A percentile compares a stretch with the other conserved stretches of the same genome.
Conservation (phyloP, 208 protist genomes). For the Acanthamoeba healyi region DNA sequence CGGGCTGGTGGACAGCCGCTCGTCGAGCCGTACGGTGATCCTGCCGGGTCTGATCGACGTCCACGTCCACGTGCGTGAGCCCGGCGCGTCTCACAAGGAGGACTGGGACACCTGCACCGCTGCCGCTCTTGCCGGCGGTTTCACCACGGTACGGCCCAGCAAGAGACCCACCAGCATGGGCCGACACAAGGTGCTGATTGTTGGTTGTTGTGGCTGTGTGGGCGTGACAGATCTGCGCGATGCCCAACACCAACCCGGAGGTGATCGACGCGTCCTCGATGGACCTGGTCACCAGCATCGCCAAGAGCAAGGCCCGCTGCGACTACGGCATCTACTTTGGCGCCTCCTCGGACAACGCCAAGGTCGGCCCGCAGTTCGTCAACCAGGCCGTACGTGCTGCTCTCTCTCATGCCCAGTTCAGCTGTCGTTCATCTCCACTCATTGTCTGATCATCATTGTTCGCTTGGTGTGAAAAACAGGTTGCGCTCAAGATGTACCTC, state of each 20-base stretch:
- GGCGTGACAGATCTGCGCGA: constrained; percentile 74
- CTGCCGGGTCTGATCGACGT: constrained; percentile 94
- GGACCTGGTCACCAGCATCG: constrained; percentile 63
- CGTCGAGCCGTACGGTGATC: constrained; percentile 74
- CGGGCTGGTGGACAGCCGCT: constrained; percentile 74
- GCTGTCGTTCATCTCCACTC: no score
- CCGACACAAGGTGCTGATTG: neutral
- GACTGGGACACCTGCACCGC: constrained; percentile 94
- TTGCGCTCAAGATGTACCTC: constrained; percentile 83
- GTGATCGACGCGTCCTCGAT: constrained; percentile 83
- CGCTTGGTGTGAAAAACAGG: constrained; percentile 1
- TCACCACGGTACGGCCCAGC: constrained; percentile 86
- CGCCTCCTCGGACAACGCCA: constrained; percentile 80
- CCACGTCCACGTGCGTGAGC: constrained; percentile 95
- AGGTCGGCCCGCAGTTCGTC: constrained; percentile 19
- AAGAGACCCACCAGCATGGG: neutral
- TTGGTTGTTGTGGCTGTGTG: neutral
- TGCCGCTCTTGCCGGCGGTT: constrained; percentile 94
- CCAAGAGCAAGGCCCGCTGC: constrained; percentile 79
- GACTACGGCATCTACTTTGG: constrained; percentile 84
- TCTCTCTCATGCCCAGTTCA: no score
- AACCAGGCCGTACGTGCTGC: constrained; percentile 69
- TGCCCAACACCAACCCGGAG: constrained; percentile 86
- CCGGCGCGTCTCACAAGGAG: constrained; percentile 95
- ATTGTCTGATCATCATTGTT: no score